These are phyloP conservation scores for Trichophyton equinum DNA, from an alignment of 2,329 filamentous ascomycete genomes.

Conservation along the genomic window DNA sequence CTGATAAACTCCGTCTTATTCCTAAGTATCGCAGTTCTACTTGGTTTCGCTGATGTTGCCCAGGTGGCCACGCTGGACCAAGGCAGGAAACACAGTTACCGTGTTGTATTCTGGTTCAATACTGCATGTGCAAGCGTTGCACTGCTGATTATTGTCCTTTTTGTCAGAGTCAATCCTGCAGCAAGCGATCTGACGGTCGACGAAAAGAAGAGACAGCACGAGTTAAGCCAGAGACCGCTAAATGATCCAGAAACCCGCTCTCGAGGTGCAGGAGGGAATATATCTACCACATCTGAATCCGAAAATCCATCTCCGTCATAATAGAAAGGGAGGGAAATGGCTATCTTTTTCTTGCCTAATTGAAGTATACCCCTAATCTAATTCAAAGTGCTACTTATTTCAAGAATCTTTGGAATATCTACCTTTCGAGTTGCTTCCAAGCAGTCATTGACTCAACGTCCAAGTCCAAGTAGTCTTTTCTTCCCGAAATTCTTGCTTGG, in stretches of 20 bases:
- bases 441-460: too few relatives aligned
- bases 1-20: constrained; percentile 60
- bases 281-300: not conserved
- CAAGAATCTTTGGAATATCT: not conserved
- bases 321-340: not conserved
- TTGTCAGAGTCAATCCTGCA: constrained; percentile 44
- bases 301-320: not conserved
- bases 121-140: constrained; percentile 43
- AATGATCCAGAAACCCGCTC: not conserved
- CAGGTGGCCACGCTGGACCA: constrained; percentile 37
- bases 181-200: constrained; percentile 47
- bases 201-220: constrained; percentile 32
- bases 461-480: too few relatives aligned
- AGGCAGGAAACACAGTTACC: constrained; percentile 44
- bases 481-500: too few relatives aligned
- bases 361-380: not conserved
- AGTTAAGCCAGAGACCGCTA: not conserved
- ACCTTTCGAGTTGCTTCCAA: too few relatives aligned
- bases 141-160: constrained; percentile 40
- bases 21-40: constrained; percentile 57
- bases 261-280: not conserved
- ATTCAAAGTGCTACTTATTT: not conserved
- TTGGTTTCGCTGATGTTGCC: constrained; percentile 56
- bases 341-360: not conserved
- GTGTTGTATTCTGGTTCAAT: constrained; percentile 53